Conservation (phyloP, 2,329 filamentous ascomycete species). For the Ophiocordyceps sinensis region DNA sequence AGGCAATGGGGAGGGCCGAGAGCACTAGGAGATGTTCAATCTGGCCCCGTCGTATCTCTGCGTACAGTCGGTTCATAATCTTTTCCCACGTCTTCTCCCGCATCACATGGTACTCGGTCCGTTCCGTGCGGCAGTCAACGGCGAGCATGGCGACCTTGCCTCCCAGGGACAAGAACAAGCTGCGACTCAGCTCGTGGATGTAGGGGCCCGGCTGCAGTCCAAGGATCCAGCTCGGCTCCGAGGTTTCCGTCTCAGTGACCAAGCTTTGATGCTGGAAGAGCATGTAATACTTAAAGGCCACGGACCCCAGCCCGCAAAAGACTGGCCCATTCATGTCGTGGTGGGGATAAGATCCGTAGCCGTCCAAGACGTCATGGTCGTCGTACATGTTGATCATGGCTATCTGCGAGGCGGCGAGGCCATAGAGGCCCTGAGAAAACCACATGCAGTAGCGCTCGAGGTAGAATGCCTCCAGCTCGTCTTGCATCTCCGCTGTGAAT, state of each 20-base stretch:
- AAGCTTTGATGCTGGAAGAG: slow-evolving; percentile 95
- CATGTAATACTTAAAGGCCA: slow-evolving; percentile 98
- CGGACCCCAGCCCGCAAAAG: slow-evolving; percentile 74
- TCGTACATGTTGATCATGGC: slow-evolving; percentile 98
- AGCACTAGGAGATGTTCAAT: slow-evolving; percentile 85
- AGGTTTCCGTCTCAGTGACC: slow-evolving; percentile 59
- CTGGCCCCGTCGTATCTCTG: slow-evolving; percentile 68
- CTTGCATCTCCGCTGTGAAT: slow-evolving; percentile 70
- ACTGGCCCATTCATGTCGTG: slow-evolving; percentile 84
- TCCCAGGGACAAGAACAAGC: slow-evolving; percentile 73
- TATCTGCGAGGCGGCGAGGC: slow-evolving; percentile 86
- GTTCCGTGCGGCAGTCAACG: slow-evolving; percentile 81
- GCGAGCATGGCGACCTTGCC: slow-evolving; percentile 68
- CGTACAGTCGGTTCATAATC: slow-evolving; percentile 73
- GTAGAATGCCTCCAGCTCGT: slow-evolving; percentile 80
- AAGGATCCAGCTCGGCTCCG: slow-evolving; percentile 85
- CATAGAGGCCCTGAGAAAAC: slow-evolving; percentile 92
- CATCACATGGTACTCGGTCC: slow-evolving; percentile 70
- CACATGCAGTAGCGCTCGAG: slow-evolving; percentile 80
- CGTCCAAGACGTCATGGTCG: slow-evolving; percentile 84
- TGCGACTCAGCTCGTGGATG: slow-evolving; percentile 74
- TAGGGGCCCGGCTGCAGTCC: slow-evolving; percentile 74
- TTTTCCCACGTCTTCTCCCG: slow-evolving; percentile 70
- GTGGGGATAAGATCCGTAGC: slow-evolving; percentile 85
- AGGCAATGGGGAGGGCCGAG: slow-evolving; percentile 70